Conservation (phyloP, 2,329 filamentous ascomycete species). For the Phaeosphaeriaceae sp. region DNA sequence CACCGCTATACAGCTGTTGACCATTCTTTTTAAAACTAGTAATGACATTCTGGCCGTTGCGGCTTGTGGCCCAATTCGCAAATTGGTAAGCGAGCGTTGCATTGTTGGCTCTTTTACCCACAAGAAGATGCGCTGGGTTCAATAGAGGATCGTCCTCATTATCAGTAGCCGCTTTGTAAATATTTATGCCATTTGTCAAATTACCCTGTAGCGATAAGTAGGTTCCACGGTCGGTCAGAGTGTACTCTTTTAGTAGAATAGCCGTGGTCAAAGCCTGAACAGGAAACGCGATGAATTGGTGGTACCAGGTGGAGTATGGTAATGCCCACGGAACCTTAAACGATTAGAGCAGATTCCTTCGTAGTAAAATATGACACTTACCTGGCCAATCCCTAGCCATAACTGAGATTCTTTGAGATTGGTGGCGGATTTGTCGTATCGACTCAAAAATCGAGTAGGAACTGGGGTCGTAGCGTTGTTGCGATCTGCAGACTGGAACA, state of each 20-base stretch:
- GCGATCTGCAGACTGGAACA: conserved; percentile 45
- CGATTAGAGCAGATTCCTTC: background rate
- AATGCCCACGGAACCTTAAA: conserved; percentile 53
- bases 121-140: conserved; percentile 53
- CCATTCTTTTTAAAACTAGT: conserved; percentile 48
- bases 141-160: conserved; percentile 49
- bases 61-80: conserved; percentile 47
- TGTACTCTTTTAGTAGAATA: conserved; percentile 54
- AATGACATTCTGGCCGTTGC: conserved; percentile 49
- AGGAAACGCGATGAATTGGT: conserved; percentile 55
- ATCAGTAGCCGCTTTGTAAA: conserved; percentile 50
- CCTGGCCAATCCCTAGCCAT: conserved; percentile 56
- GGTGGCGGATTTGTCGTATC: conserved; percentile 58
- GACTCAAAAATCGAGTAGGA: conserved; percentile 52
- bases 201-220: conserved; percentile 48
- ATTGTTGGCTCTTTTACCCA: conserved; percentile 47
- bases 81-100: conserved; percentile 46
- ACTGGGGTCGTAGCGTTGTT: conserved; percentile 35
- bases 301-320: conserved; percentile 56
- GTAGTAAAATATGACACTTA: conserved; percentile 3
- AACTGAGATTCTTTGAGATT: conserved; percentile 57
- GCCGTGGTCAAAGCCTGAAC: conserved; percentile 55
- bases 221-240: conserved; percentile 56
- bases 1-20: conserved; percentile 47
- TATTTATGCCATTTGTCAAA: conserved; percentile 42